Evolutionary conservation across 2,329 filamentous ascomycete genomes (phyloP).

Genomic region (Cercospora janseana): DNA sequence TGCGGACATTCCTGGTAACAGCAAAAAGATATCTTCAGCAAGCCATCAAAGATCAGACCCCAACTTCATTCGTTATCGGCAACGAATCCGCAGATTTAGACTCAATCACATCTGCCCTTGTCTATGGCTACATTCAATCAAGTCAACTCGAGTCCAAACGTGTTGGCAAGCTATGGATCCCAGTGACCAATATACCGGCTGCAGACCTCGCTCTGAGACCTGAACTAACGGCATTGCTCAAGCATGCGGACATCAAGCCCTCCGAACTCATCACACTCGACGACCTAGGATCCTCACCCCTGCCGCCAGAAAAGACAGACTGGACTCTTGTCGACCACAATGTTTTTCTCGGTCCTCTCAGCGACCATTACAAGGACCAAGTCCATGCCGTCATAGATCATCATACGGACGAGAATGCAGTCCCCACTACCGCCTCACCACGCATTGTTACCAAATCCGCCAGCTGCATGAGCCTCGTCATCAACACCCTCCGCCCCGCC

Average conservation of each 20-base stretch:
- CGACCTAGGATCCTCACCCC: constrained; percentile 48
- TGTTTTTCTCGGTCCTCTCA: constrained; percentile 62
- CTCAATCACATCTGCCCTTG: constrained; percentile 70
- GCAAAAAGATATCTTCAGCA: constrained; percentile 46
- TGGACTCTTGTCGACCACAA: constrained; percentile 85
- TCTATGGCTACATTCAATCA: constrained; percentile 72
- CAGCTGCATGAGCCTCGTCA: constrained; percentile 70
- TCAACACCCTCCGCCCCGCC: constrained; percentile 55
- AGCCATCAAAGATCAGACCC: constrained; percentile 42
- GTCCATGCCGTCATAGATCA: constrained; percentile 73
- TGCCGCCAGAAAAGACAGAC: constrained; percentile 57
- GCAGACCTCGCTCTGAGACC: constrained; percentile 69
- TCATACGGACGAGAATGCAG: constrained; percentile 67
- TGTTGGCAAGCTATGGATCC: constrained; percentile 61
- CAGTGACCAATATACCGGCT: constrained; percentile 68
- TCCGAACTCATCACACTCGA: constrained; percentile 65
- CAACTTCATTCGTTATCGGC: constrained; percentile 52
- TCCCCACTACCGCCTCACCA: constrained; percentile 52
- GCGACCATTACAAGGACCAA: constrained; percentile 49
- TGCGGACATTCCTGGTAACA: constrained; percentile 47
- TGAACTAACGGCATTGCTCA: constrained; percentile 67
- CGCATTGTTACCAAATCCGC: constrained; percentile 65
- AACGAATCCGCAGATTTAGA: constrained; percentile 71
- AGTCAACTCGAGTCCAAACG: constrained; percentile 50
- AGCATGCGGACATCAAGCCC: constrained; percentile 57